Conservation (phyloP, 2,329 filamentous ascomycete genomes). For the Diaporthe destruens region DNA sequence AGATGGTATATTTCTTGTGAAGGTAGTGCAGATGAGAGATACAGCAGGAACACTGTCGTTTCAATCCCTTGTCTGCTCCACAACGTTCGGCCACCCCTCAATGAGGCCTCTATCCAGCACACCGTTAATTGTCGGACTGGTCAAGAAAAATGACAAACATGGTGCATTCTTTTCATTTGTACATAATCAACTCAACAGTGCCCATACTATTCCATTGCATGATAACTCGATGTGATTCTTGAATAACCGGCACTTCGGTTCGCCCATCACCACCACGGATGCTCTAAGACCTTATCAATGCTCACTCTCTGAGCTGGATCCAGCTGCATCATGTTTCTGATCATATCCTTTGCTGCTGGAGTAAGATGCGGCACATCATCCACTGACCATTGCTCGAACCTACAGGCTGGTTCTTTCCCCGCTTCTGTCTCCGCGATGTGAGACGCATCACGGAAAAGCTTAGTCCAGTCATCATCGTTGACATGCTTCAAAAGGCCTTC, state of each 20-base stretch:
- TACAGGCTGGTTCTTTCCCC: neutral
- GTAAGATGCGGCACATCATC: neutral
- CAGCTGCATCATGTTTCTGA: neutral
- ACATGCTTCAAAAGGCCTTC: neutral
- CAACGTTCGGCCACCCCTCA: no score
- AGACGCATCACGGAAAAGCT: neutral
- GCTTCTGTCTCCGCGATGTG: neutral
- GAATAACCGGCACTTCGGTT: no score
- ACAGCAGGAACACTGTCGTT: neutral
- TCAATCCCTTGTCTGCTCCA: no score
- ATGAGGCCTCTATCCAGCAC: neutral
- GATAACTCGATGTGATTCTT: neutral
- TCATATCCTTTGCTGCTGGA: neutral
- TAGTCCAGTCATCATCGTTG: neutral
- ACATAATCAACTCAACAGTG: neutral
- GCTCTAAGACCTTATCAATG: neutral
- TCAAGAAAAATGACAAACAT: no score
- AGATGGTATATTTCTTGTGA: fast-evolving
- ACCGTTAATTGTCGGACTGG: no score
- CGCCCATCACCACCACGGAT: neutral
- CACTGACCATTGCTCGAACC: neutral
- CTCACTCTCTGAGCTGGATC: neutral
- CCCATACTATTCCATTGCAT: neutral
- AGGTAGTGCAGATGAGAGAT: neutral
- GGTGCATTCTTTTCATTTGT: neutral